A percentile compares a stretch with the other conserved stretches of the same genome.
These are phyloP conservation scores for Colletotrichum sojae DNA, from an alignment of 2,329 filamentous ascomycete genomes.

Conservation along the genomic window DNA sequence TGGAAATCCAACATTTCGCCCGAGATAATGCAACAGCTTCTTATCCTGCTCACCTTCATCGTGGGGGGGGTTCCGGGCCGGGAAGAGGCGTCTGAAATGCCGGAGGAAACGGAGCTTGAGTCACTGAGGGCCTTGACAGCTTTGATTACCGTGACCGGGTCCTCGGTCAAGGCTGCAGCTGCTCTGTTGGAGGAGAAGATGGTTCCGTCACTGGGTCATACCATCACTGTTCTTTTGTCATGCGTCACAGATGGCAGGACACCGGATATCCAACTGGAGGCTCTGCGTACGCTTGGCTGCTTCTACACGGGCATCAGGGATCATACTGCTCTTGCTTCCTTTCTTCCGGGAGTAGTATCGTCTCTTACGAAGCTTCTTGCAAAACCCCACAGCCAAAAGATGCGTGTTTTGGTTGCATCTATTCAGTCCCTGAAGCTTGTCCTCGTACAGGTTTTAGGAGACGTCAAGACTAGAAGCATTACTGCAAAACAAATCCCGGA, in stretches of 20 bases:
- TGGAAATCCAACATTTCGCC: constrained; percentile 82
- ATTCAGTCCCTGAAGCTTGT: constrained; percentile 71
- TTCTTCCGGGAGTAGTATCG: constrained; percentile 91
- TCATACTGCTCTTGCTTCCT: constrained; percentile 82
- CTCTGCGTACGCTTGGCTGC: constrained; percentile 74
- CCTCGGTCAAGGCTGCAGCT: constrained; percentile 63
- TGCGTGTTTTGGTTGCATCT: constrained; percentile 72
- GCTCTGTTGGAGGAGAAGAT: constrained; percentile 70
- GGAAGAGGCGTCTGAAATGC: constrained; percentile 58
- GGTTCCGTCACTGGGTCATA: constrained; percentile 85
- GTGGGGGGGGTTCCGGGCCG: constrained; percentile 79
- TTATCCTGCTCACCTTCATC: constrained; percentile 87
- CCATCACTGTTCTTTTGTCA: constrained; percentile 84
- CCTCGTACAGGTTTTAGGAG: constrained; percentile 69
- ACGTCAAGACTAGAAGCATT: constrained; percentile 67
- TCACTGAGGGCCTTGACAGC: constrained; percentile 78
- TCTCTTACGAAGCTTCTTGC: constrained; percentile 82
- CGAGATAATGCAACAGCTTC: constrained; percentile 84
- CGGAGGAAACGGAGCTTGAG: constrained; percentile 82
- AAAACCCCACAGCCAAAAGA: constrained; percentile 72
- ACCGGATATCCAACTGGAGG: constrained; percentile 78
- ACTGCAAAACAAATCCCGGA: constrained; percentile 49
- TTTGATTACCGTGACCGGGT: constrained; percentile 73
- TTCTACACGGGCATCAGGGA: constrained; percentile 78
- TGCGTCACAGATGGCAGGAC: constrained; percentile 76